Evolutionary conservation across 306 rosid species (phyloP), one percentile per base, ranked within the genome.

Genomic region (Pachyrhizus erosus): DNA sequence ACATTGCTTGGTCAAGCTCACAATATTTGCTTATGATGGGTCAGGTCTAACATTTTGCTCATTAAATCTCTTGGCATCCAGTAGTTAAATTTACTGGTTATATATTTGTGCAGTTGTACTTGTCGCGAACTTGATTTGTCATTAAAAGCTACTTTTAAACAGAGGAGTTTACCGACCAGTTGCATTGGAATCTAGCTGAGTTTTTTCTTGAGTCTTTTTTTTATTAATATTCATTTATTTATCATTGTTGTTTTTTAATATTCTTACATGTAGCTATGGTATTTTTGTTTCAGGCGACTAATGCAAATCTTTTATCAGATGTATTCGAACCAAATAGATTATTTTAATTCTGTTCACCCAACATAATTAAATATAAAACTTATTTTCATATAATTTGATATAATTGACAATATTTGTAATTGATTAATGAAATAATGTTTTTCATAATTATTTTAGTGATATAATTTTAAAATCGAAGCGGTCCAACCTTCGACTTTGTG

Each of bases 61-160:
- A 80, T 42, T 61, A 60, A 33, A 80, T 58, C 64, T 20, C 73
- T 31, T 46, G 39, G 61, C 42, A 45, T 37, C 46, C 45, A 61
- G 61, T 31, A 34, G 21, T 26, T 48, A 73, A 49, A 17, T 73
- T 33, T 48, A 51, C 57, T 21, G 2, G 76, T 61, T 1, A 21
- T 46, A 23, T 34, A 17, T n/a, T 6, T 48, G 43, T 73, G 66
- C 66, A 58, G 66, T 20, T 54, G 27, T n/a, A 20, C 26, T 54
- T 54, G 27, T 37, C 13, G 20, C 18, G 26, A 54, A 54, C 61
- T 54, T n/a, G 23, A 51, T 51, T 58, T 70, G 48, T 57, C 45
- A 5, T n/a, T 5, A 51, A 15, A 51, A 27, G 13, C 72, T 57
- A 70, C 77, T 43, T 55, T 12, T 57, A 27, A 7, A 11, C 13